Conservation (phyloP, 495 filamentous ascomycete species). For the Astrocystis sublimbata region DNA sequence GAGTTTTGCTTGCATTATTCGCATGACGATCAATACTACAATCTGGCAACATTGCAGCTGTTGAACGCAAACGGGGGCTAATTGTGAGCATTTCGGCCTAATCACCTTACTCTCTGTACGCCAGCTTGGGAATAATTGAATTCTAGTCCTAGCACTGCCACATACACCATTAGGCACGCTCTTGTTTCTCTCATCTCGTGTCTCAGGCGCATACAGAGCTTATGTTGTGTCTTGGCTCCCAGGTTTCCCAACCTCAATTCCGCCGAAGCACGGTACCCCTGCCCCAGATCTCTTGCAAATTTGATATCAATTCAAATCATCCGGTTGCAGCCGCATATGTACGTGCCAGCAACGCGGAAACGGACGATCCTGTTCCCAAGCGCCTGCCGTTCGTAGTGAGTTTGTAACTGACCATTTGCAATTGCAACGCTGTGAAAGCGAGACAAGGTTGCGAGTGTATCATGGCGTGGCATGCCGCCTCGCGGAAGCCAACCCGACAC, state of each 20-base stretch:
- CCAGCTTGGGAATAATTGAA: too few species aligned
- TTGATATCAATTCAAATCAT: slow-evolving; percentile 7
- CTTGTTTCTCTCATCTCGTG: not conserved
- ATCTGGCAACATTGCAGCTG: slow-evolving; percentile 11
- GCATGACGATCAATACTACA: slow-evolving; percentile 2
- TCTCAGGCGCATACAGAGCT: not conserved
- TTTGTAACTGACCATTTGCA: not conserved
- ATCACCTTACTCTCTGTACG: too few species aligned
- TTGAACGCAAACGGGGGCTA: slow-evolving; percentile 24
- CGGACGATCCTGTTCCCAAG: slow-evolving; percentile 13
- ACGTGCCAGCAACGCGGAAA: slow-evolving; percentile 2
- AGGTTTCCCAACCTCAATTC: not conserved
- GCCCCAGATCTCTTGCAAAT: not conserved
- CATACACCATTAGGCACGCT: not conserved
- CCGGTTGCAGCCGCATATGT: slow-evolving; percentile 8
- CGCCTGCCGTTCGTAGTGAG: not conserved
- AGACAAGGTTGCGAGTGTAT: slow-evolving; percentile 10
- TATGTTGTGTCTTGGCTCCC: not conserved
- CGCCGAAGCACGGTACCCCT: slow-evolving; percentile 4
- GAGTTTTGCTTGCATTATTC: not conserved
- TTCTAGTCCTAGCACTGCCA: not conserved
- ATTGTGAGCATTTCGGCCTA: too few species aligned
- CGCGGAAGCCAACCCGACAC: slow-evolving; percentile 21
- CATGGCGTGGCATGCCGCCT: slow-evolving; percentile 9
- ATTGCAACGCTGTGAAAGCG: slow-evolving; percentile 13